These are phyloP conservation scores for Solanum habrochaites DNA, from an alignment of 257 asterid genomes.

Conservation along the genomic window DNA sequence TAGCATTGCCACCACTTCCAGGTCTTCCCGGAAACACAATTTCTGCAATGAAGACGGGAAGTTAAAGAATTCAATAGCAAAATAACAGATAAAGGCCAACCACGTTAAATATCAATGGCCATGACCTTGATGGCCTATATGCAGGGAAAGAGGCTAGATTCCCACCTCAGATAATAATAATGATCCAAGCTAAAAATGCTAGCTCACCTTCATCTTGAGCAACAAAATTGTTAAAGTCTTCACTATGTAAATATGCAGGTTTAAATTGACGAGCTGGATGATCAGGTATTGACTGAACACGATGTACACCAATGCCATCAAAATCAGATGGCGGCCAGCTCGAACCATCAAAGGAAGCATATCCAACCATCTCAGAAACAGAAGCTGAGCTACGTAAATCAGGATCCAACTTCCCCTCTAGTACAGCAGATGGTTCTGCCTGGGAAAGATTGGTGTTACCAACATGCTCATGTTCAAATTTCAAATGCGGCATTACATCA, in stretches of 20 bases:
- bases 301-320: slow-evolving; percentile 32
- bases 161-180: background rate
- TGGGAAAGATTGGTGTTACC: slow-evolving; percentile 21
- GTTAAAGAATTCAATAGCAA: background rate
- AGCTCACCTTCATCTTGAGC: slow-evolving; percentile 62
- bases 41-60: slow-evolving; percentile 25
- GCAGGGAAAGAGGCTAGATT: background rate
- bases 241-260: slow-evolving; percentile 28
- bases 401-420: slow-evolving; percentile 40
- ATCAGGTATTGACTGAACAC: slow-evolving; percentile 32
- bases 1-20: slow-evolving; percentile 50
- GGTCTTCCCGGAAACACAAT: slow-evolving; percentile 76
- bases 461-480: slow-evolving; percentile 25
- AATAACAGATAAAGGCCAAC: background rate
- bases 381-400: slow-evolving; percentile 18
- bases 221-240: slow-evolving; percentile 32
- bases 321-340: slow-evolving; percentile 49
- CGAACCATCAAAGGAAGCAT: slow-evolving; percentile 27
- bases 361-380: slow-evolving; percentile 24
- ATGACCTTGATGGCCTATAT: background rate
- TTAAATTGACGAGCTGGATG: background rate
- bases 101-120: background rate
- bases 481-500: slow-evolving; percentile 87
- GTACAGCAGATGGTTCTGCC: slow-evolving; percentile 27
- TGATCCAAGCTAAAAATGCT: background rate